Evolutionary conservation across 352 stramenopile genomes (phyloP), one percentile per base, ranked within the genome.

Genomic region (Phytophthora palmivora): DNA sequence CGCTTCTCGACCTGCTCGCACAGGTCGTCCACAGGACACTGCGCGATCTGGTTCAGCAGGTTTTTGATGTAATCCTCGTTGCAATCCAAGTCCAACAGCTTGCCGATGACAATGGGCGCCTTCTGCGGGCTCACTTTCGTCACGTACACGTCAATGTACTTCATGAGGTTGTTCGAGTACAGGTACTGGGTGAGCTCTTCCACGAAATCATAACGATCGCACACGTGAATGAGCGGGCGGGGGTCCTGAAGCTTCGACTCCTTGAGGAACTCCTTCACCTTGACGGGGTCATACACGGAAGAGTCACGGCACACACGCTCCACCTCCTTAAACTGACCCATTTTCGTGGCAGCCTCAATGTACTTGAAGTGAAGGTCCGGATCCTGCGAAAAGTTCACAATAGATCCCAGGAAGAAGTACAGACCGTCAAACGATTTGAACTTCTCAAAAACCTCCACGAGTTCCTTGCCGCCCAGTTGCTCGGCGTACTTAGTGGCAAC

Each of bases 51-150:
- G 92, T 99, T 99, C n/a, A 99, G 82, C 50, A 99, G 84, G 64
- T 96, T 97, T 82, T 99, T 99, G 76, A 99, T 99, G 82, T 99
- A 99, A 76, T 99, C 97, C 84, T 99, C 97, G 67, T 99, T 99
- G 78, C 91, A 97, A 72, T 99, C 96, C 48, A 99, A 78, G 63
- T 99, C 96, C 22, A 99, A 82, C 19, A 99, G 83, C 87, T 99
- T 99, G 79, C 98, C 98, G 48, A 99, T 93, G 12, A 99, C 98
- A 71, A 97, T 86, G 18, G 98, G 97, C 6, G 97, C 99, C 88
- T 99, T 99, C 60, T 98, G 89, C 7, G 97, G 97, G 59, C 95
- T 99, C 18, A 95, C 87, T 74, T 98, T 98, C 32, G 94, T 98
- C 47, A 98, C 96, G 78, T 99, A 99, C 59, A 99, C 97, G 75